Evolutionary conservation across 73 alveolate genomes (phyloP), one percentile per base, ranked within the genome.

Genomic region (Effrenium voratum): DNA sequence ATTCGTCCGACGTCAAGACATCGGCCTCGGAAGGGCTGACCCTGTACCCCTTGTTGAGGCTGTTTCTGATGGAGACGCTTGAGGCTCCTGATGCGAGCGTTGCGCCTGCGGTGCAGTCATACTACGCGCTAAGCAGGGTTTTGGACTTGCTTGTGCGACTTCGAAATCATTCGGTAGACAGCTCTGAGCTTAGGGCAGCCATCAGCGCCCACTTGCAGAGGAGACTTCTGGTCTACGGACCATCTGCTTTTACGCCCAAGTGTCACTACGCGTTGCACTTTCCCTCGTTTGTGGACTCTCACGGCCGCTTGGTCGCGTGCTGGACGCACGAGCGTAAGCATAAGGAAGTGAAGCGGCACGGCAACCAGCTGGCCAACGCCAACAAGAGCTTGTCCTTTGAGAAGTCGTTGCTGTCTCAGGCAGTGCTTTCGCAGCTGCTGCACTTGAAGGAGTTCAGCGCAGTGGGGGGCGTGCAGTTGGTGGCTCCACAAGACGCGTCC

Each of bases 321-420:
- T 76, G 45, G 38, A 6, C 32, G 32, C 86, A 76, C 59, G 86
- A 76, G 47, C 26, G 86, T 15, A 76, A 76, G 59, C 86, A 76
- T 36, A 76, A 76, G 47, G 55, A 76, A 40, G 32, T 76, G 55
- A 76, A 76, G 36, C 6, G 38, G 19, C 8, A 15, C 38, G 86
- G 59, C 32, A 41, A 76, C 86, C 34, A 76, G 59, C 34, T 76
- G 59, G 59, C 34, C 57, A 34, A 76, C 6, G 86, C 47, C 59
- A 76, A 28, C 34, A 19, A 28, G 22, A 38, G 40, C 16, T 19
- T 40, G 13, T 6, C 75, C 6, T 60, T 32, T 32, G 75, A 60
- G 34, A 60, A 60, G 13, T 4, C 40, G 38, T 22, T 60, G 75
- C 34, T 60, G 75, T 32, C 16, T 32, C 40, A 60, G 16, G 75